phyloP scores from a whole-genome alignment of 164 flowering plant genomes.

The Umbellularia californica region DNA sequence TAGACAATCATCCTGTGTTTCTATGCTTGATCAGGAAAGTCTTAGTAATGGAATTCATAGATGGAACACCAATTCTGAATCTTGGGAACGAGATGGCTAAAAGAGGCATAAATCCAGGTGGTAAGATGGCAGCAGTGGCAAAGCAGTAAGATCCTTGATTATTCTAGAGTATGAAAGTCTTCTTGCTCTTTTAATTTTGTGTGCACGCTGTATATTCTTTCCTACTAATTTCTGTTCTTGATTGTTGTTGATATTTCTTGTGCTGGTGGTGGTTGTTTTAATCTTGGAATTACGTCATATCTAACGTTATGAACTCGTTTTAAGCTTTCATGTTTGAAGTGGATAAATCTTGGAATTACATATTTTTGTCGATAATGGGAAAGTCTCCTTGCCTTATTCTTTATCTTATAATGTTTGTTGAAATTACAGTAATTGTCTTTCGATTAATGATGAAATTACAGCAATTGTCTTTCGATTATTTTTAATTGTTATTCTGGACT shows the following conservation, averaged over 20 bases:
- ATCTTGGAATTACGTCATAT: background rate
- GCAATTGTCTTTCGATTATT: too few relatives aligned
- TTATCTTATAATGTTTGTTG: too few relatives aligned
- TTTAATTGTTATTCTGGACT: too few relatives aligned
- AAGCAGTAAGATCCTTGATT: constrained; percentile 78
- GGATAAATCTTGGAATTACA: too few relatives aligned
- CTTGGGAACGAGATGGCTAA: constrained; percentile 91
- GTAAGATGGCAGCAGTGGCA: constrained; percentile 75
- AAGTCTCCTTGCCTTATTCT: too few relatives aligned
- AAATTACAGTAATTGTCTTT: too few relatives aligned
- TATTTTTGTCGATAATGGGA: too few relatives aligned
- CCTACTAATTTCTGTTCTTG: background rate
- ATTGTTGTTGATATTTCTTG: too few relatives aligned
- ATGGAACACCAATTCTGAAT: constrained; percentile 83
- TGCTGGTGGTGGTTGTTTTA: background rate
- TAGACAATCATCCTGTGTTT: constrained; percentile 8
- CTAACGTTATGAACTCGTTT: too few relatives aligned
- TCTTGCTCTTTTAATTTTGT: constrained; percentile 3
- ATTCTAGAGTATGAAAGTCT: constrained; percentile 31
- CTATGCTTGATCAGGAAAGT: constrained; percentile 53
- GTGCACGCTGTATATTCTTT: background rate
- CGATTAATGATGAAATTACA: too few relatives aligned
- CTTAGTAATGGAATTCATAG: constrained; percentile 87
- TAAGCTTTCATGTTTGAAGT: too few relatives aligned
- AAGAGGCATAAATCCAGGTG: constrained; percentile 76